A percentile compares a stretch with the other conserved stretches of the same genome.
Conservation (phyloP, 352 stramenopile genomes). For the Pelagophyceae sp. region DNA sequence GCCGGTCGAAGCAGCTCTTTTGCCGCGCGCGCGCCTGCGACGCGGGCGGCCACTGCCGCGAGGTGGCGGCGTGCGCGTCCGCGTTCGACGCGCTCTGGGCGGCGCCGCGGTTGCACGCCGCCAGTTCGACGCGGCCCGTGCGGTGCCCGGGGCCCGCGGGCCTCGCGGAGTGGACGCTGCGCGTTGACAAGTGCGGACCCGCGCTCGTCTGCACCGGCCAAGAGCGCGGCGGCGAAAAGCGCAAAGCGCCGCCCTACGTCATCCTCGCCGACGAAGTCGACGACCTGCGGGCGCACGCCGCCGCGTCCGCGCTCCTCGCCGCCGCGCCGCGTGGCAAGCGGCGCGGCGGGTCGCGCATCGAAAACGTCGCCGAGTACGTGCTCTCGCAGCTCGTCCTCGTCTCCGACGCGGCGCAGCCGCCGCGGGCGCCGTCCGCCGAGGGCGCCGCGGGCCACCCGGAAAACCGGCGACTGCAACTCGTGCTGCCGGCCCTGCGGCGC, state of each 20-base stretch:
- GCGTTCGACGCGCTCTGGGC: background rate
- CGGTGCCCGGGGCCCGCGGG: too few relatives aligned
- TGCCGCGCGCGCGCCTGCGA: too few relatives aligned
- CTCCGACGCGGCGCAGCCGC: background rate
- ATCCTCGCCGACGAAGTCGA: background rate
- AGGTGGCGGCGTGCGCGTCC: background rate
- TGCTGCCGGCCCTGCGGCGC: background rate
- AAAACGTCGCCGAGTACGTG: background rate
- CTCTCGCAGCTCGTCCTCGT: conserved; percentile 1
- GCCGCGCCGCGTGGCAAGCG: background rate
- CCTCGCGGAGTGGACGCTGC: background rate
- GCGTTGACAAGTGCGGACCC: background rate
- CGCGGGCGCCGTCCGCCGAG: too few relatives aligned
- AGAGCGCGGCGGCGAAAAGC: background rate
- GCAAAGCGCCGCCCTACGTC: background rate
- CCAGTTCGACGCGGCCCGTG: background rate
- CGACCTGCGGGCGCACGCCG: background rate
- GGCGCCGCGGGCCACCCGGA: too few relatives aligned
- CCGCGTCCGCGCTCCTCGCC: background rate
- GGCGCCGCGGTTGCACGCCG: background rate
- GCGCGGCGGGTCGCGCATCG: background rate
- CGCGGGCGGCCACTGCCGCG: background rate
- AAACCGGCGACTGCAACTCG: background rate
- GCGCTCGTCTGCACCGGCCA: background rate
- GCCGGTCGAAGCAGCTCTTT: background rate